Base-by-base conservation (phyloP, 148 eudicot species). In the Diospyros lotus region DNA sequence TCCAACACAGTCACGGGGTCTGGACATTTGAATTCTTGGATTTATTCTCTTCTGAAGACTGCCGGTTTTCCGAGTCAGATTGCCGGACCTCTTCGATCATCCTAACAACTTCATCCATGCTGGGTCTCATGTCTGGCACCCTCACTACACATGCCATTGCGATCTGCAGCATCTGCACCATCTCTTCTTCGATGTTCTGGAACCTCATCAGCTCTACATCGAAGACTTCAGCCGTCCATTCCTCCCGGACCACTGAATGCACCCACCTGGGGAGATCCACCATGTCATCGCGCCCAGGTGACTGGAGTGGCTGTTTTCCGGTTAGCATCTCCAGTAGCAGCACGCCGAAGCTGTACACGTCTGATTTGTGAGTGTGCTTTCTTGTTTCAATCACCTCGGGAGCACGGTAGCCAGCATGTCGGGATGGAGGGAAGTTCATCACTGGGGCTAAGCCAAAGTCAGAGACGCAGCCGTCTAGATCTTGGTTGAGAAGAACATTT, bases 211-310 rank as follows among this genome's bases (percentile, higher is more conserved):
- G 56, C 65, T 78, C 80, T 2, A 65, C 54, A 39, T 78, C 80
- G 14, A 78, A 78, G 28, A 78, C 80, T 17, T 78, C 80, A 18
- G 80, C 74, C 17, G 79, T 68, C 79, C 79, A 76, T 41, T 76
- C 73, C 73, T 76, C 79, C 71, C 71, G 45, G 17, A 78, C 80
- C 13, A 78, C 80, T 1, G 80, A 78, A 48, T 78, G 76, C n/a
- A 78, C 80, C 80, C 80, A 78, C 62, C 76, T 56, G 2, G 80
- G 80, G 11, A 78, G 72, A 48, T 78, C 80, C 60, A 78, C 80
- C 65, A 63, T 63, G 61, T 78, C 80, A 14, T 78, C 80, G 6
- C 68, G 74, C 64, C 68, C 65, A 0, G 74, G 75, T 0, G 80
- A 63, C 38, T 78, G 80, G 11, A 45, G 9, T 3, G 80, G 80